Evolutionary conservation across 2,329 filamentous ascomycete species (phyloP).

Genomic region (Curvularia sp.): DNA sequence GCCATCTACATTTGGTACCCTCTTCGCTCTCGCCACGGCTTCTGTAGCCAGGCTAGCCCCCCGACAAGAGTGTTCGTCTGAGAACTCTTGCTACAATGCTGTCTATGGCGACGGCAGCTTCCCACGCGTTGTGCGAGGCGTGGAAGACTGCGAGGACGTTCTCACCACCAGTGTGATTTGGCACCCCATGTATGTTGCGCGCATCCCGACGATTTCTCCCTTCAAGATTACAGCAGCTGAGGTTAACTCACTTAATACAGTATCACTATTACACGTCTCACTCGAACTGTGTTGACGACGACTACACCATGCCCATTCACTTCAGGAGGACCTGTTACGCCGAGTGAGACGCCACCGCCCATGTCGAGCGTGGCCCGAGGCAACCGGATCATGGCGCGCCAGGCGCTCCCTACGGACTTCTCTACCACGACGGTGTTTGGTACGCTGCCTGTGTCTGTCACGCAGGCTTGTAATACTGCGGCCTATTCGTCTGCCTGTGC

Average conservation of each 20-base stretch:
- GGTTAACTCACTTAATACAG: conserved; percentile 5
- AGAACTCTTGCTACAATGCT: conserved; percentile 36
- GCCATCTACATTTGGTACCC: conserved; percentile 17
- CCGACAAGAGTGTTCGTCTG: conserved; percentile 29
- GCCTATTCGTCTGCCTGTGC: conserved; percentile 38
- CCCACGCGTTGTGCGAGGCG: conserved; percentile 23
- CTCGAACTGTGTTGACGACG: conserved; percentile 17
- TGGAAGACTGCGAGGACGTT: conserved; percentile 30
- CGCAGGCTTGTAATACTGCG: conserved; percentile 21
- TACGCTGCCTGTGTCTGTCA: conserved; percentile 34
- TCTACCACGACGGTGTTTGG: conserved; percentile 28
- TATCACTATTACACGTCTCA: conserved; percentile 20
- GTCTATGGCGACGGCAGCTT: conserved; percentile 30
- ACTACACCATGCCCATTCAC: conserved; percentile 17
- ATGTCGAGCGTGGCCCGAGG: not conserved
- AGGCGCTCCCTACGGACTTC: conserved; percentile 17
- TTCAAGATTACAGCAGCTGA: not conserved
- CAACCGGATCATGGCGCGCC: conserved; percentile 12
- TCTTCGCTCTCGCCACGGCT: conserved; percentile 20
- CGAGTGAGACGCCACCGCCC: conserved; percentile 1
- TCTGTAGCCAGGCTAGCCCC: conserved; percentile 25
- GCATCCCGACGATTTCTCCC: not conserved
- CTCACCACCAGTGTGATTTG: conserved; percentile 36
- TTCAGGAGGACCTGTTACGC: conserved; percentile 5
- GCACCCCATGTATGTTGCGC: conserved; percentile 32